These are phyloP conservation scores for Juncus effusus DNA, from an alignment of 176 grass and related monocot species.

Conservation along the genomic window DNA sequence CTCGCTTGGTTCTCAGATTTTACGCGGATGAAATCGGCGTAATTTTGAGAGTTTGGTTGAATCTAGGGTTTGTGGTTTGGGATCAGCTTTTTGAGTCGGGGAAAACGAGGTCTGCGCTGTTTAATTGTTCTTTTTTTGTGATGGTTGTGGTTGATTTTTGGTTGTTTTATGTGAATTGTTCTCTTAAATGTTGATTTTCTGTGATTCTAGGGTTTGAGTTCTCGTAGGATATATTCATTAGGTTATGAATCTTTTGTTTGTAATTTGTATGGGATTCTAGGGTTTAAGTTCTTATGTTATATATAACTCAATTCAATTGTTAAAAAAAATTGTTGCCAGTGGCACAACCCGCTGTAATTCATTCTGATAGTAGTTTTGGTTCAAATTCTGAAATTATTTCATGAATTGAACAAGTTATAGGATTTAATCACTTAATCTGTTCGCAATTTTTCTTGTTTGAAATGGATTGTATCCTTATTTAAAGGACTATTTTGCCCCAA, in stretches of 20 bases:
- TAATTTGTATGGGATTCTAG: too few species aligned
- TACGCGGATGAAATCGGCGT: background rate
- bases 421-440: background rate
- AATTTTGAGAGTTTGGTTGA: background rate
- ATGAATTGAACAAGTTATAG: too few species aligned
- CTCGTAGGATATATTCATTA: too few species aligned
- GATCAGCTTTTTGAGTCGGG: background rate
- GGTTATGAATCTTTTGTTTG: too few species aligned
- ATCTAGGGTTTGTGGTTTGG: slow-evolving; percentile 23
- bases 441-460: background rate
- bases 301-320: background rate
- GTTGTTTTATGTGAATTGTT: slow-evolving; percentile 4
- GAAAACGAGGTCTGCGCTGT: slow-evolving; percentile 4
- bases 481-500: too few species aligned
- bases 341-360: background rate
- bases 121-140: slow-evolving; percentile 2
- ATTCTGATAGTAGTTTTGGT: slow-evolving; percentile 1
- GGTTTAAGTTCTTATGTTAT: background rate
- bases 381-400: background rate
- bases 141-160: background rate
- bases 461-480: too few species aligned
- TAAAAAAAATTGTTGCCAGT: background rate
- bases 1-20: background rate
- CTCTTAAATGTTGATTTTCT: background rate
- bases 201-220: too few species aligned